Conservation (phyloP, 306 rosid genomes). For the Albizia julibrissin region DNA sequence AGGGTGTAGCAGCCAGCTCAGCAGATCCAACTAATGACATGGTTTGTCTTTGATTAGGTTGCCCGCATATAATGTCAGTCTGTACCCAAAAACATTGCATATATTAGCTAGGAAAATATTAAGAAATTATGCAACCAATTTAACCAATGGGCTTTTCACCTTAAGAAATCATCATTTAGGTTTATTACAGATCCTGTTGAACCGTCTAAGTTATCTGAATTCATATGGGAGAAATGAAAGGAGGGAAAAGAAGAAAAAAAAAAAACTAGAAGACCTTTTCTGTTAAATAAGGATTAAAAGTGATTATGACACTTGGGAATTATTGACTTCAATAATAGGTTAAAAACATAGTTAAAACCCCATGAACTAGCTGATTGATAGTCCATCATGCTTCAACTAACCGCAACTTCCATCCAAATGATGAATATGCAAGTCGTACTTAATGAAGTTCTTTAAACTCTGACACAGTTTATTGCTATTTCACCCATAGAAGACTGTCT, state of each 20-base stretch:
- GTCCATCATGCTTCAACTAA: neutral
- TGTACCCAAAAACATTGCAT: slow-evolving; percentile 31
- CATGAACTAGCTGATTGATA: neutral
- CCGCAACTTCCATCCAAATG: neutral
- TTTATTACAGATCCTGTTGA: slow-evolving; percentile 18
- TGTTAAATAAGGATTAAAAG: neutral
- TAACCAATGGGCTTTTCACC: neutral
- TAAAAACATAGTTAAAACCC: neutral
- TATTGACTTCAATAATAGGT: slow-evolving; percentile 10
- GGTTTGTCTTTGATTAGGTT: slow-evolving; percentile 26
- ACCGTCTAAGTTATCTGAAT: slow-evolving; percentile 14
- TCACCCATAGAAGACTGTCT: neutral
- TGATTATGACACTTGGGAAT: neutral
- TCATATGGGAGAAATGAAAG: slow-evolving; percentile 8
- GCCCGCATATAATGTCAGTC: slow-evolving; percentile 38
- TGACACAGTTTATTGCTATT: neutral
- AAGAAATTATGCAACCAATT: slow-evolving; percentile 8
- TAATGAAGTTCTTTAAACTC: neutral
- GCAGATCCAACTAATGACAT: slow-evolving; percentile 82
- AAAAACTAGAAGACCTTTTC: slow-evolving; percentile 20
- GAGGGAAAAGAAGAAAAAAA: neutral
- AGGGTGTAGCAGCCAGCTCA: slow-evolving; percentile 59
- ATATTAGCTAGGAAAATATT: slow-evolving; percentile 31
- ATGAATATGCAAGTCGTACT: neutral
- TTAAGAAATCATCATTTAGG: slow-evolving; percentile 12